These are phyloP conservation scores for Cryptosporidium xiaoi DNA, from an alignment of 169 alveolate species.

Conservation along the genomic window DNA sequence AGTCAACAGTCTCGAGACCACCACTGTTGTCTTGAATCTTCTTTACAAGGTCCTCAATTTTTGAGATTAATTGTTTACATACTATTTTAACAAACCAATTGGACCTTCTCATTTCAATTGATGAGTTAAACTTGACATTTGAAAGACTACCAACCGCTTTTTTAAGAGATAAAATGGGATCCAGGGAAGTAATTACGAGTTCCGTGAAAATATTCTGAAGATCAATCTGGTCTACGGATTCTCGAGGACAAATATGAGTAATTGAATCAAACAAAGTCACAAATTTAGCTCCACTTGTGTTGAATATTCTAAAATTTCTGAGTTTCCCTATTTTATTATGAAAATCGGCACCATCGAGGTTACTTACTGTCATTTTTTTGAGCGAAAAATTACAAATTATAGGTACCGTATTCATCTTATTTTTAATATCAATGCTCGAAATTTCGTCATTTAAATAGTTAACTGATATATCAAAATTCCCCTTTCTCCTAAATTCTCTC, in stretches of 20 bases:
- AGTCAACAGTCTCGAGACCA: not conserved
- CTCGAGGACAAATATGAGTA: not conserved
- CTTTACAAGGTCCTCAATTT: not conserved
- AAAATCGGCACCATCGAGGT: not conserved
- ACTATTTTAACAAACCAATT: slow-evolving; percentile 39
- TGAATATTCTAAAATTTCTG: not conserved
- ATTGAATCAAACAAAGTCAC: not conserved
- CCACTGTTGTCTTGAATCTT: not conserved
- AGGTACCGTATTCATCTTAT: not conserved
- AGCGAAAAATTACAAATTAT: slow-evolving; percentile 40
- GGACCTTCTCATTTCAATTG: slow-evolving; percentile 51
- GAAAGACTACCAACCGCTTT: slow-evolving; percentile 3
- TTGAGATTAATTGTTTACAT: not conserved
- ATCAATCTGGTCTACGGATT: not conserved
- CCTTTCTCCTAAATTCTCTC: not conserved
- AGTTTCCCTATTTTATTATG: not conserved
- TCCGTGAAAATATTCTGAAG: slow-evolving; percentile 19
- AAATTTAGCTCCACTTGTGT: slow-evolving; percentile 18
- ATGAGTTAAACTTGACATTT: slow-evolving; percentile 23
- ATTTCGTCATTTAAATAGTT: not conserved
- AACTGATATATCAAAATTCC: slow-evolving; percentile 16
- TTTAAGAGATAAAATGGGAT: slow-evolving; percentile 22
- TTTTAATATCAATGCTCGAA: not conserved
- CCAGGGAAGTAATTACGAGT: slow-evolving; percentile 31
- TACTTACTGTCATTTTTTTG: not conserved